phyloP scores from a whole-genome alignment of 148 eudicot genomes.

The Polygonum maritimum region DNA sequence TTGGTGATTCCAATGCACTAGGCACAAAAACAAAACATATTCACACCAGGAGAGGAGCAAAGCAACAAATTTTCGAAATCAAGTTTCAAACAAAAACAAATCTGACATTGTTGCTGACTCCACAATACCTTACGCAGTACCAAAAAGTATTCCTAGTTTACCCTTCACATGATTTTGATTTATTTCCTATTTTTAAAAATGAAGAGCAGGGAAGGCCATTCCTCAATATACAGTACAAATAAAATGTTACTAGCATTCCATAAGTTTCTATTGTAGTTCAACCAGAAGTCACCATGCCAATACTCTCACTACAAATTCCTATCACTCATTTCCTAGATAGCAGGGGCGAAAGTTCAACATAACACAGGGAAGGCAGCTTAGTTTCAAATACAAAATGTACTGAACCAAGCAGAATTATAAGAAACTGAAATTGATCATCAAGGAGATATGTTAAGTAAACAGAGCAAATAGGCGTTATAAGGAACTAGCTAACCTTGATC shows the following conservation, averaged over 20 bases:
- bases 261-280: too few species aligned
- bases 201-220: too few species aligned
- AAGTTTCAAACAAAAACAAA: not conserved
- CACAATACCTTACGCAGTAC: not conserved
- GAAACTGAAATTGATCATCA: not conserved
- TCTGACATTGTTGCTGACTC: not conserved
- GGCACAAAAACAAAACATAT: not conserved
- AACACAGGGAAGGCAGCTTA: not conserved
- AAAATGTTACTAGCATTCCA: too few species aligned
- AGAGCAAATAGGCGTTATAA: not conserved
- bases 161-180: too few species aligned
- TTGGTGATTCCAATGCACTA: not conserved
- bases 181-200: too few species aligned
- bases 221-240: too few species aligned
- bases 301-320: not conserved
- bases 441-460: not conserved
- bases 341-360: not conserved
- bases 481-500: constrained; percentile 41
- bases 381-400: not conserved
- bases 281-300: too few species aligned
- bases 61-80: not conserved
- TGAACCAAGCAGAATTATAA: not conserved
- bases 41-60: not conserved
- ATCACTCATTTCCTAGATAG: not conserved
- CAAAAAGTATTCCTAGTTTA: too few species aligned